Base-by-base conservation (phyloP, 805 yeast species). In the Yamadazyma laniorum region DNA sequence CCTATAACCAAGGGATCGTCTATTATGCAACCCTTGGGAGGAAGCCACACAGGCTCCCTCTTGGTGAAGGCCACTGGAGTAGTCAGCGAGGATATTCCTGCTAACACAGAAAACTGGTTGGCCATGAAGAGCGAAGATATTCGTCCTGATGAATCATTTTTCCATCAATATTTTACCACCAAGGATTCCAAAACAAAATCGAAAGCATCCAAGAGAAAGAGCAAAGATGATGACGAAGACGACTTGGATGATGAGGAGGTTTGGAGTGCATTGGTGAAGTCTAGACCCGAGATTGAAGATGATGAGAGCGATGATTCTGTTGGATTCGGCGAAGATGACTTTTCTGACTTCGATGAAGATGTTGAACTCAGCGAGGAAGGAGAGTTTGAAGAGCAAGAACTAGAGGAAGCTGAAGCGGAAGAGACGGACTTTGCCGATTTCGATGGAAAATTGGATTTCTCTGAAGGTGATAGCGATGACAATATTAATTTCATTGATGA, bases 1-100 rank as follows among this genome's bases (percentile, higher is more conserved):
- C 71, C 80, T 14, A 59, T 69, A 23, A 66, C 81, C n/a, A 81
- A 85, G 58, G 98, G 98, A 53, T 71, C 84, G 3, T 88, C 97
- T 30, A 90, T 93, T 57, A 93, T 93, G 98, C 99, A 93, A 70
- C 98, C 99, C 35, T 71, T 93, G 48, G 89, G 95, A 31, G 97
- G 96, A 46, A 74, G 80, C 1, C 85, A 82, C 45, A 81, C 86
- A 15, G 86, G 85, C 7, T 67, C 81, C 4, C 63, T 84, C 37
- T 69, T 85, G 48, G 86, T 85, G 9, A 80, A 70, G 52, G 78
- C 87, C n/a, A 75, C 86, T 4, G 61, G 61, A 41, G 53, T 59
- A 18, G 30, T 55, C 13, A 50, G 55, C 19, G 59, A 59, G 3
- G 75, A 70, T n/a, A 56, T 74, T 11, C 96, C 98, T 2, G 95